Conservation (phyloP, 2,329 filamentous ascomycete species). For the Epichloe hybrida region DNA sequence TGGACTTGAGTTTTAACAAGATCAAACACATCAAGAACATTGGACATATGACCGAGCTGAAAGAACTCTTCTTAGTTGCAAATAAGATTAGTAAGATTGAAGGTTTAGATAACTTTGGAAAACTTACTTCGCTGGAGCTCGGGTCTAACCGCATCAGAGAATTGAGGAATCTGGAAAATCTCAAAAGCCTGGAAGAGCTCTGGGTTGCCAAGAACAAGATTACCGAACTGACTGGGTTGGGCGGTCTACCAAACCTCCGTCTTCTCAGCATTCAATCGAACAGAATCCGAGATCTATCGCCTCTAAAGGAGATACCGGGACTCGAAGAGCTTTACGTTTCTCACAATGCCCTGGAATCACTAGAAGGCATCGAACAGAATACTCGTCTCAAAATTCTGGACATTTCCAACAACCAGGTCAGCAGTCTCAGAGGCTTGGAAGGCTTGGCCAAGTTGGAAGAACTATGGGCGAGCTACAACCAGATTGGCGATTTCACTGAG, state of each 20-base stretch:
- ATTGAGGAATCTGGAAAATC: constrained; percentile 69
- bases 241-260: constrained; percentile 62
- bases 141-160: constrained; percentile 85
- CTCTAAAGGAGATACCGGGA: constrained; percentile 56
- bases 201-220: constrained; percentile 98
- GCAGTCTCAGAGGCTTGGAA: constrained; percentile 58
- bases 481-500: constrained; percentile 66
- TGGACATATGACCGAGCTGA: constrained; percentile 60
- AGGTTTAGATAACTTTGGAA: constrained; percentile 58
- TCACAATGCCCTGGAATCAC: constrained; percentile 73
- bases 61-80: constrained; percentile 81
- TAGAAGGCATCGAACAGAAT: constrained; percentile 59
- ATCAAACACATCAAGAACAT: constrained; percentile 96
- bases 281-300: constrained; percentile 65
- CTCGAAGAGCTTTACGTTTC: constrained; percentile 93
- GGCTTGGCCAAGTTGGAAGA: constrained; percentile 65
- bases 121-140: constrained; percentile 74
- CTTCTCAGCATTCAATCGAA: constrained; percentile 94
- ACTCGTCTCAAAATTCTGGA: constrained; percentile 64
- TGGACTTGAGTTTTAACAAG: constrained; percentile 97
- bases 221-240: constrained; percentile 63
- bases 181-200: constrained; percentile 70
- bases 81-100: constrained; percentile 90
- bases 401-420: constrained; percentile 76
- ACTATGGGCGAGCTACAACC: constrained; percentile 87